A percentile compares a stretch with the other conserved stretches of the same genome.
Conservation (phyloP, 768 basidiomycete species). For the Phlebiopsis flavidoalba region DNA sequence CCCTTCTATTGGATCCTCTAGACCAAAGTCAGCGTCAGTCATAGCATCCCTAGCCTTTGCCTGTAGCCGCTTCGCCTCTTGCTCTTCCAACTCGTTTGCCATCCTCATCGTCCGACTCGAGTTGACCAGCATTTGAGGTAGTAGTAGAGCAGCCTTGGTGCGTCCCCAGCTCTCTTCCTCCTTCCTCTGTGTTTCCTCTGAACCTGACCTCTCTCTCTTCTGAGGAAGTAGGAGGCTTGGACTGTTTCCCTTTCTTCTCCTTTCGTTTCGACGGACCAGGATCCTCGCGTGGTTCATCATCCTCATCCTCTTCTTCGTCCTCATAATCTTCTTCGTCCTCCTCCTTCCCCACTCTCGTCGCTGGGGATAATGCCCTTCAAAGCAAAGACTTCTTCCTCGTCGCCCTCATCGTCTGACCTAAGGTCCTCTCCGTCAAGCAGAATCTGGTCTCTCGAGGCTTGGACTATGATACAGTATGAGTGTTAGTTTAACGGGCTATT, state of each 20-base stretch:
- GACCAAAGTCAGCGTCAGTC: constrained; percentile 78
- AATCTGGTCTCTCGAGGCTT: constrained; percentile 70
- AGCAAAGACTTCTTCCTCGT: constrained; percentile 81
- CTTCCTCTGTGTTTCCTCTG: too few species aligned
- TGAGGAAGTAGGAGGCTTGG: constrained; percentile 6
- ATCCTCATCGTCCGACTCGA: constrained; percentile 89
- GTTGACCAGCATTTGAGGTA: constrained; percentile 75
- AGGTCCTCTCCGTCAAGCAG: constrained; percentile 59
- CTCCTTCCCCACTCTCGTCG: constrained; percentile 40
- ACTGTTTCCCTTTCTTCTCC: constrained; percentile 22
- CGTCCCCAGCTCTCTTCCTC: constrained; percentile 81
- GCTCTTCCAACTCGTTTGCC: constrained; percentile 81
- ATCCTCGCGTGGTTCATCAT: constrained; percentile 17
- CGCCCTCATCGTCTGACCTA: constrained; percentile 47
- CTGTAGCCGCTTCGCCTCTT: constrained; percentile 80
- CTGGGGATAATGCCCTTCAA: constrained; percentile 52
- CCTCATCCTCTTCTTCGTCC: constrained; percentile 28
- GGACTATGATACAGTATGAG: constrained; percentile 41
- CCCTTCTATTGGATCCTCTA: constrained; percentile 53
- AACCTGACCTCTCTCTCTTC: constrained; percentile 26
- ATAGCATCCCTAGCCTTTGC: constrained; percentile 66
- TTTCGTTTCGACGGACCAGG: constrained; percentile 19
- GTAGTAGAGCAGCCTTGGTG: constrained; percentile 77
- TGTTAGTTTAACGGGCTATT: constrained; percentile 4
- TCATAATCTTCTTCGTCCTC: constrained; percentile 23